Evolutionary conservation across 1,284 basidiomycete species (phyloP), one percentile per base, ranked within the genome.

Genomic region (Rugosomyces carneus): DNA sequence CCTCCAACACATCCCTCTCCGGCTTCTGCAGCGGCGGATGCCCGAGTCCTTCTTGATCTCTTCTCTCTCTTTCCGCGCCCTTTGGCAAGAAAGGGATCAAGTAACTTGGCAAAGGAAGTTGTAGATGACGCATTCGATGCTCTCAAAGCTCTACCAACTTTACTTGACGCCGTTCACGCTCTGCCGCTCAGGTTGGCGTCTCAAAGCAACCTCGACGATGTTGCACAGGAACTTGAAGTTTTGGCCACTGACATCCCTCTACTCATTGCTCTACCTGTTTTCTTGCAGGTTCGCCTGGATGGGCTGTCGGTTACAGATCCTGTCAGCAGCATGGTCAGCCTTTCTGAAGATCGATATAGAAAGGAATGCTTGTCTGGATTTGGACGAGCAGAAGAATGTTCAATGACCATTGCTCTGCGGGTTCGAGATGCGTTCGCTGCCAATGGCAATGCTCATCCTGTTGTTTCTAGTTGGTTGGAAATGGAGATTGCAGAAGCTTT

Each of bases 101-200:
- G 71, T 5, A 67, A 65, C 23, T 62, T 86, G 15, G 85, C 87
- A 9, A 69, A 72, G 19, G 87, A 89, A 58, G 87, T 83, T 1
- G 84, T 89, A 3, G 78, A 84, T 40, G 87, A 89, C 57, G 87
- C 83, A 0, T 80, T 82, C 55, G 75, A 75, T 44, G 80, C 79
- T 6, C 65, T 89, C 21, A 66, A 70, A 52, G 72, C 77, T 15
- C 63, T 89, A 16, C 67, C 67, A 9, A 67, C 71, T 10, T 67
- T 87, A 20, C 65, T 85, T n/a, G 78, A 83, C 50, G 67, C 69
- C 9, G 66, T 71, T 15, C 67, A 71, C 41, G 51, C 55, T 40
- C 57, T 52, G 45, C 59, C 55, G 9, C 43, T 37, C 32, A 59
- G 63, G 42, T 55, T 57, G 1, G 56, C 56, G 23, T 44, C 52